These are phyloP conservation scores for Rhododendron williamsianum DNA, from an alignment of 148 eudicot species.

Conservation along the genomic window DNA sequence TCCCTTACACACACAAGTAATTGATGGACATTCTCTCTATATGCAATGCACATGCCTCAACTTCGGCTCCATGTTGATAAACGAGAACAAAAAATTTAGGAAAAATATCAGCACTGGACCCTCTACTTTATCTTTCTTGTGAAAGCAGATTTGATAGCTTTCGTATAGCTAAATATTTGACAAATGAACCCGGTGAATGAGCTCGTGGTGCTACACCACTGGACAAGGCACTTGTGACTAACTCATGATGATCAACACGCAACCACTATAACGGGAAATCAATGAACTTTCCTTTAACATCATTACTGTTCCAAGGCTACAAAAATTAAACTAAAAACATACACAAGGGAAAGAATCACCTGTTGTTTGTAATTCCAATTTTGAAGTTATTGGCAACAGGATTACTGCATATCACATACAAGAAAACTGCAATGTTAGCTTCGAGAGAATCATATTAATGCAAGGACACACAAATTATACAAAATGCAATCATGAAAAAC, in stretches of 20 bases:
- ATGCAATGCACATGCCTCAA: background rate
- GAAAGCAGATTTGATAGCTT: background rate
- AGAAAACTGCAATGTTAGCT: background rate
- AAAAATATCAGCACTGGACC: background rate
- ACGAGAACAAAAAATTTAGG: background rate
- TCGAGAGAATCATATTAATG: background rate
- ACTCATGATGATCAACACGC: background rate
- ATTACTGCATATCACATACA: constrained; percentile 49
- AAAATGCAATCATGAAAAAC: background rate
- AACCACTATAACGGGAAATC: background rate
- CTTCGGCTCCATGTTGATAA: background rate
- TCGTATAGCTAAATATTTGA: background rate
- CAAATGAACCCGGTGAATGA: background rate
- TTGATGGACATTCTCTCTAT: background rate
- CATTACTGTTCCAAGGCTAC: background rate
- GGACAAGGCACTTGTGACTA: background rate
- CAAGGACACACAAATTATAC: background rate
- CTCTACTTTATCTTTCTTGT: background rate
- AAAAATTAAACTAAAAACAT: background rate
- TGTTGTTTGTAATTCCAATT: constrained; percentile 39
- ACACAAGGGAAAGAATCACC: constrained; percentile 30
- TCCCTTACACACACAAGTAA: too few relatives aligned
- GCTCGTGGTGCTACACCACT: background rate
- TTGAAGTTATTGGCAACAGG: constrained; percentile 78
- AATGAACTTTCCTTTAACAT: too few relatives aligned